Percentiles rank a stretch among this genome's conserved stretches.
These are phyloP conservation scores for Aspergillus funiculosus DNA, from an alignment of 495 filamentous ascomycete species.

Conservation along the genomic window DNA sequence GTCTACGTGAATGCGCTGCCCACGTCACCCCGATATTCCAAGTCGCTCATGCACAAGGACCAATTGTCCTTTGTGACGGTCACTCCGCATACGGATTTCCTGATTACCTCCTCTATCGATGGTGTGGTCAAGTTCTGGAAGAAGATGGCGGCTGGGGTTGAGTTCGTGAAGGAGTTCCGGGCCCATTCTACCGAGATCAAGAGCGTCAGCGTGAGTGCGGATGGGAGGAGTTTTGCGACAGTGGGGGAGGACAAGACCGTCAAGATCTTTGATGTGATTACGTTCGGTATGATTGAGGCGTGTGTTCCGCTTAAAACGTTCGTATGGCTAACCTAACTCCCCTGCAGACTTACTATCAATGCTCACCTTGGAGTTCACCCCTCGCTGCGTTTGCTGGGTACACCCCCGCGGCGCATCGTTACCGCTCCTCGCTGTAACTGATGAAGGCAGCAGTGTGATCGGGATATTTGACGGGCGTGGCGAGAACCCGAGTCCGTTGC, in stretches of 20 bases:
- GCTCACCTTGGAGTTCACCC: conserved; percentile 64
- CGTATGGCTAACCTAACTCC: conserved; percentile 6
- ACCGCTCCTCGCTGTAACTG: conserved; percentile 85
- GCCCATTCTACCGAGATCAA: conserved; percentile 83
- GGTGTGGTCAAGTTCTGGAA: conserved; percentile 99
- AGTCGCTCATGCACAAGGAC: conserved; percentile 97
- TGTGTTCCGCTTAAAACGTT: too few relatives aligned
- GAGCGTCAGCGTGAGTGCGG: conserved; percentile 73
- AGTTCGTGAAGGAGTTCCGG: conserved; percentile 97
- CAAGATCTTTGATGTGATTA: conserved; percentile 94
- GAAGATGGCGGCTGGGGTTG: conserved; percentile 81
- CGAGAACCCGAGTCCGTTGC: conserved; percentile 65
- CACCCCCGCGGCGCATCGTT: conserved; percentile 82
- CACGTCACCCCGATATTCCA: conserved; percentile 76
- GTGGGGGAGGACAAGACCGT: conserved; percentile 80
- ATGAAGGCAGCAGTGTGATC: conserved; percentile 63
- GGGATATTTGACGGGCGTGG: conserved; percentile 85
- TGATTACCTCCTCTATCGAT: conserved; percentile 88
- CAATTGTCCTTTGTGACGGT: conserved; percentile 80
- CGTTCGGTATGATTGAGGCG: conserved; percentile 75
- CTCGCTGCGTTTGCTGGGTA: conserved; percentile 86
- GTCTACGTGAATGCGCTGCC: conserved; percentile 90
- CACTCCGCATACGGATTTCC: conserved; percentile 84
- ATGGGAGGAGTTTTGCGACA: conserved; percentile 92
- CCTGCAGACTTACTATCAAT: conserved; percentile 69